Evolutionary conservation across 208 protist genomes (phyloP).

Genomic region (Novymonas esmeraldas): DNA sequence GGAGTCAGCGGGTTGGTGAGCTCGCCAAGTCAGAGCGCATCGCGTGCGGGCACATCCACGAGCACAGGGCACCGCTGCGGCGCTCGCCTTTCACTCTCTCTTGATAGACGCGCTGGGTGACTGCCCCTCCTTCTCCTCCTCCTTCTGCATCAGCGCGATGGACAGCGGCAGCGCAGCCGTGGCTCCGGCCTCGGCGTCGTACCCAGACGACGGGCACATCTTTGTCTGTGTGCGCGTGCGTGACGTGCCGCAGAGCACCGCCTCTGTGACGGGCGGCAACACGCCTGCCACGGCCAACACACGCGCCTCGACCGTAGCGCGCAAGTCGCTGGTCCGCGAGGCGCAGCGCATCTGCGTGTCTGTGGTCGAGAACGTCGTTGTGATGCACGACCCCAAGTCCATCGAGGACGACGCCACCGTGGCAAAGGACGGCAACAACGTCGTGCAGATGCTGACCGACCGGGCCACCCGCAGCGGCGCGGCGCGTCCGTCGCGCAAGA

Average conservation of each 20-base stretch:
- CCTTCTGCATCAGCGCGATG: background rate
- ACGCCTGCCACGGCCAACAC: conserved; percentile 20
- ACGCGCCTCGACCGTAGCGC: conserved; percentile 12
- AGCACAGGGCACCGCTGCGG: too few relatives aligned
- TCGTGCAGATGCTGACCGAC: conserved; percentile 61
- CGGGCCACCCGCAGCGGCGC: conserved; percentile 23
- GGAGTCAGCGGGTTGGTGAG: background rate
- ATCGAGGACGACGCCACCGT: conserved; percentile 55
- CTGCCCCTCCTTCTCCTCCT: background rate
- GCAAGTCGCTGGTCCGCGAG: conserved; percentile 23
- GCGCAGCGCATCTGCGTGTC: conserved; percentile 73
- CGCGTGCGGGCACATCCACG: too few relatives aligned
- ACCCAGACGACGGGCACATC: conserved; percentile 78
- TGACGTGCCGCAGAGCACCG: conserved; percentile 41
- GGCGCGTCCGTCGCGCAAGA: conserved; percentile 29
- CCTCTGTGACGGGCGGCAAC: conserved; percentile 24
- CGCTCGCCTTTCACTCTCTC: too few relatives aligned
- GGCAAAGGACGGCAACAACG: conserved; percentile 61
- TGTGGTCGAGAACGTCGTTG: conserved; percentile 71
- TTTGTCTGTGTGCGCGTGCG: conserved; percentile 79
- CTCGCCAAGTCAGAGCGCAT: too few relatives aligned
- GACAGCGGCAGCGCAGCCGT: too few relatives aligned
- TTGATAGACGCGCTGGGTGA: too few relatives aligned
- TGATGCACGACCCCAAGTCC: conserved; percentile 70
- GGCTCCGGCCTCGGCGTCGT: conserved; percentile 25